Conservation (phyloP, 2,329 filamentous ascomycete genomes). For the Beauveria australis region DNA sequence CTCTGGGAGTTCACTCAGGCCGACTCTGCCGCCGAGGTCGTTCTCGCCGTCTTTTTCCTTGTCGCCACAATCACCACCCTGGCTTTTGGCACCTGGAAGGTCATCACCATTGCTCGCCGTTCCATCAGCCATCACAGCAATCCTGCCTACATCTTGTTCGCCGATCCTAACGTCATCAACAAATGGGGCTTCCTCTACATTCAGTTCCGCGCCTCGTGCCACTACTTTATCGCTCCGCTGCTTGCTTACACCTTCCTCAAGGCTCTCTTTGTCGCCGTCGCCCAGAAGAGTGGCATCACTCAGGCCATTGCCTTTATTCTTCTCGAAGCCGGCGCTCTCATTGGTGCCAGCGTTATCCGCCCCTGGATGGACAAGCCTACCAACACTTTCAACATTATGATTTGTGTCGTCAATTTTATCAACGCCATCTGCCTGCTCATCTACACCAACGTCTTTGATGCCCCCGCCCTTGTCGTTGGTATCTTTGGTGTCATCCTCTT, state of each 20-base stretch:
- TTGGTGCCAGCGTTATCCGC: constrained; percentile 69
- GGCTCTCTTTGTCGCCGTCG: constrained; percentile 78
- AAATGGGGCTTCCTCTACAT: constrained; percentile 98
- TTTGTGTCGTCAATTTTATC: constrained; percentile 81
- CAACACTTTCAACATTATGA: constrained; percentile 92
- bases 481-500: constrained; percentile 87
- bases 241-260: constrained; percentile 78
- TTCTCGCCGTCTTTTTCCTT: constrained; percentile 83
- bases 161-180: constrained; percentile 86
- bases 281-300: constrained; percentile 59
- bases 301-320: constrained; percentile 79
- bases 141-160: constrained; percentile 93
- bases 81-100: constrained; percentile 80
- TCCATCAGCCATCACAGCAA: constrained; percentile 91
- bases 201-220: constrained; percentile 89
- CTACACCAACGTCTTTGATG: constrained; percentile 79
- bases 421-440: constrained; percentile 84
- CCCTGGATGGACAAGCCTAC: constrained; percentile 99
- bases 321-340: constrained; percentile 71
- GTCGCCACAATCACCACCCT: constrained; percentile 71
- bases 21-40: constrained; percentile 79
- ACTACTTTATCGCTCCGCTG: constrained; percentile 84
- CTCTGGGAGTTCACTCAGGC: constrained; percentile 86
- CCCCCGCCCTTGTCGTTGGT: constrained; percentile 75
- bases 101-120: constrained; percentile 79